Conservation (phyloP, 306 rosid species). For the Gastrolobium bilobum region DNA sequence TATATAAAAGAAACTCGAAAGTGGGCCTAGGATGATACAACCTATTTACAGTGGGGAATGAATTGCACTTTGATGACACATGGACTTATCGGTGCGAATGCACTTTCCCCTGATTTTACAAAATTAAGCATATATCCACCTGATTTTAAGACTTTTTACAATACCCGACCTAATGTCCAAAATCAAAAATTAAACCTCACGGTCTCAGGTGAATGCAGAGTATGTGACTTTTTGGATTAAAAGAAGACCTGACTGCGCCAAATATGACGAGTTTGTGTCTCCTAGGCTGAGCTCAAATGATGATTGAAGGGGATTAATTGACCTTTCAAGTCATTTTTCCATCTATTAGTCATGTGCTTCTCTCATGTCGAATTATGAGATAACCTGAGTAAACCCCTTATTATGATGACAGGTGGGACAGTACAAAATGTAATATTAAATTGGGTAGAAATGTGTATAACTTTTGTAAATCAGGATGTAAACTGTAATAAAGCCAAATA, state of each 20-base stretch:
- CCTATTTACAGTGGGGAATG: conserved; percentile 34
- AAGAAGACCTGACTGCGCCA: neutral
- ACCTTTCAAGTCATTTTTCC: conserved; percentile 21
- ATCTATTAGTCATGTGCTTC: conserved; percentile 16
- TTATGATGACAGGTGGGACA: conserved; percentile 10
- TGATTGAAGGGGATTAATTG: neutral
- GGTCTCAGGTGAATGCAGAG: conserved; percentile 25
- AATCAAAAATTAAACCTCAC: conserved; percentile 23
- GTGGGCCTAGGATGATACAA: conserved; percentile 22
- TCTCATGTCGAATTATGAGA: conserved; percentile 2
- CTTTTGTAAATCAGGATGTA: conserved; percentile 33
- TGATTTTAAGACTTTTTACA: conserved; percentile 1
- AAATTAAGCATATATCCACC: conserved; percentile 36
- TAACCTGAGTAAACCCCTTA: neutral
- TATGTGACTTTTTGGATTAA: conserved; percentile 18
- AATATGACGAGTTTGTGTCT: neutral
- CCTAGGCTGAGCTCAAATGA: conserved; percentile 24
- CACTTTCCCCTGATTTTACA: conserved; percentile 22
- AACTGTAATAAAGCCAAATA: conserved; percentile 18
- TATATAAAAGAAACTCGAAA: conserved; percentile 33
- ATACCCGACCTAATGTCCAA: conserved; percentile 7
- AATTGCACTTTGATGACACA: conserved; percentile 36
- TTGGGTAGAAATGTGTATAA: conserved; percentile 28
- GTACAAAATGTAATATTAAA: conserved; percentile 12
- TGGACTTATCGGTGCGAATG: conserved; percentile 20